phyloP scores from a whole-genome alignment of 305 asterid genomes.

The Fraxinus angustifolia region DNA sequence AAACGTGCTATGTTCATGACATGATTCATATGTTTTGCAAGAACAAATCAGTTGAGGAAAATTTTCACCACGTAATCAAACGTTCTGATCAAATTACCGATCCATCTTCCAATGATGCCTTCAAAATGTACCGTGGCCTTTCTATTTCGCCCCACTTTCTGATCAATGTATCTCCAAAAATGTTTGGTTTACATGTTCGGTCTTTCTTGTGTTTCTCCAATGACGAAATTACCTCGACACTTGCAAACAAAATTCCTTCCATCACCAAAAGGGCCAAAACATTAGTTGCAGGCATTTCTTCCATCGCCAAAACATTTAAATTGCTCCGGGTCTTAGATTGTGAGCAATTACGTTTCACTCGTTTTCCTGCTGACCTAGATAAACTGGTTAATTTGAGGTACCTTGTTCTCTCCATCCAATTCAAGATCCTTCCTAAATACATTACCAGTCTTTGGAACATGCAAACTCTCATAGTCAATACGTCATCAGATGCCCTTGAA shows the following conservation, averaged over 20 bases:
- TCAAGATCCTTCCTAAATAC: conserved; percentile 34
- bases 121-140: conserved; percentile 44
- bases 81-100: conserved; percentile 26
- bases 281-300: conserved; percentile 8
- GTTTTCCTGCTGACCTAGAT: conserved; percentile 43
- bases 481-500: conserved; percentile 38
- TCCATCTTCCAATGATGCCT: conserved; percentile 17
- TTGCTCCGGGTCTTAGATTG: conserved; percentile 55
- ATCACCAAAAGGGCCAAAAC: too few species aligned
- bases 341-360: conserved; percentile 34
- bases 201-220: conserved; percentile 54
- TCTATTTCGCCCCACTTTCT: conserved; percentile 41
- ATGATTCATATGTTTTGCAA: conserved; percentile 55
- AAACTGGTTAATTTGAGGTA: conserved; percentile 52
- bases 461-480: conserved; percentile 49
- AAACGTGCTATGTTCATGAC: conserved; percentile 58
- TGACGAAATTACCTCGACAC: conserved; percentile 30
- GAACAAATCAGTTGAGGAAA: conserved; percentile 37
- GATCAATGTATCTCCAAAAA: conserved; percentile 31
- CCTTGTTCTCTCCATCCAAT: conserved; percentile 39
- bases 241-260: conserved; percentile 12
- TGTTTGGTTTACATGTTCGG: conserved; percentile 45
- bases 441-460: conserved; percentile 53
- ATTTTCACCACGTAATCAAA: conserved; percentile 44
- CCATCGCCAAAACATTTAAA: conserved; percentile 47